Evolutionary conservation across 176 grass and related monocot species (phyloP).

Genomic region (Cocos nucifera): DNA sequence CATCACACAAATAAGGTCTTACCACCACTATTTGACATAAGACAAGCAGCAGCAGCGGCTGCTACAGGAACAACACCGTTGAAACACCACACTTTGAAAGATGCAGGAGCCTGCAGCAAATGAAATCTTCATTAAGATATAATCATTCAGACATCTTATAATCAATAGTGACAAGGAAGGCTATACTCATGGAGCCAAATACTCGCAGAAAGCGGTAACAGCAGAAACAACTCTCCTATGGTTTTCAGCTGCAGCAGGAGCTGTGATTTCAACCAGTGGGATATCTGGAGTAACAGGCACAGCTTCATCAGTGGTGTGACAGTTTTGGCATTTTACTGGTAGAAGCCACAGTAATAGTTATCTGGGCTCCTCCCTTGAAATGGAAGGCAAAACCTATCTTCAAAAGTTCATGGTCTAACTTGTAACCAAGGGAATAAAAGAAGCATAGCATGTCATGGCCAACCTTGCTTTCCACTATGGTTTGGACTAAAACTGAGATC

Average conservation of each 20-base stretch:
- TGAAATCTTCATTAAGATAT: too few relatives aligned
- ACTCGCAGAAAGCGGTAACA: conserved; percentile 68
- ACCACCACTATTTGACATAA: conserved; percentile 65
- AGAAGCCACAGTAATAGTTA: too few relatives aligned
- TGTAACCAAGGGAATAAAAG: too few relatives aligned
- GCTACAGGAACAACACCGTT: conserved; percentile 74
- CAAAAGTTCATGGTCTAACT: too few relatives aligned
- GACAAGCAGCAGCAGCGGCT: conserved; percentile 60
- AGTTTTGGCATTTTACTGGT: conserved; percentile 33
- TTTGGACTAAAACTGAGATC: conserved; percentile 71
- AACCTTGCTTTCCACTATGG: conserved; percentile 67
- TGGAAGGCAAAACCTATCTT: too few relatives aligned
- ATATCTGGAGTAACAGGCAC: conserved; percentile 64
- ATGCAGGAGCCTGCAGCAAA: conserved; percentile 56
- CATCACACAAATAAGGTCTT: conserved; percentile 15
- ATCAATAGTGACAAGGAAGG: neutral
- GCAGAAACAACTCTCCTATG: conserved; percentile 67
- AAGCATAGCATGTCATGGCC: conserved; percentile 17
- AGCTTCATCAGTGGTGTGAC: conserved; percentile 36
- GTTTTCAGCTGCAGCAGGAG: conserved; percentile 66
- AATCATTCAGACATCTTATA: too few relatives aligned
- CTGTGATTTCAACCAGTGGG: conserved; percentile 77
- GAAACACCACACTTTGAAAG: conserved; percentile 75
- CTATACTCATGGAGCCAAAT: conserved; percentile 71
- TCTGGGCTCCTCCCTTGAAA: too few relatives aligned